Evolutionary conservation across 176 grass and related monocot genomes (phyloP).

Genomic region (bread wheat (Triticum aestivum)): IWGSC_CS_RefSeq_v2.1 NC_057807.1:286102892-286103391

Average conservation of each 20-base stretch:
- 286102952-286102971: not conserved
- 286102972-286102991: not conserved
- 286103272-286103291: not conserved
- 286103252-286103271: not conserved
- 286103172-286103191: no score
- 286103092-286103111: constrained; percentile 5
- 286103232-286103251: not conserved
- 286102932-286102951: not conserved
- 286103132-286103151: no score
- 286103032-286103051: not conserved
- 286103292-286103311: not conserved
- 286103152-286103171: no score
- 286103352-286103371: not conserved
- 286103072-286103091: not conserved
- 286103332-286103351: not conserved
- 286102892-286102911: constrained; percentile 91
- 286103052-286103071: not conserved
- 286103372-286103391: not conserved
- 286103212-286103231: not conserved
- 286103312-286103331: not conserved
- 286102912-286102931: constrained; percentile 69
- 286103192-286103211: not conserved
- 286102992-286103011: not conserved
- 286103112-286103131: no score
- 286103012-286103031: not conserved